These are phyloP conservation scores for Metschnikowia chrysomelidarum DNA, from an alignment of 805 yeast species.

Conservation along the genomic window DNA sequence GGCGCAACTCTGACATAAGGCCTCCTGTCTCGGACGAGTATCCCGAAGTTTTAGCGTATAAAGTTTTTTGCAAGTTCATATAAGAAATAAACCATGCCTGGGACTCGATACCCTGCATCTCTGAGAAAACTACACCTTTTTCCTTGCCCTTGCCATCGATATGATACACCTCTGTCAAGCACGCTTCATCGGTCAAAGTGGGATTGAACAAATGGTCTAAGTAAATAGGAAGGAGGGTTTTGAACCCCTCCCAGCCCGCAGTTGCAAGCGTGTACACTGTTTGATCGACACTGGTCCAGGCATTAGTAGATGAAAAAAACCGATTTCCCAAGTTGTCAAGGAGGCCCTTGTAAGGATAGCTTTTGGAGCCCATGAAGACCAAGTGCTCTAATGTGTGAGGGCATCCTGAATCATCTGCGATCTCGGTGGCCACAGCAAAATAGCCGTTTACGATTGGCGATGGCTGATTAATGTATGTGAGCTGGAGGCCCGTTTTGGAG, in stretches of 20 bases:
- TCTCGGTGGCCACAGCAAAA: constrained; percentile 94
- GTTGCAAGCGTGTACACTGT: constrained; percentile 89
- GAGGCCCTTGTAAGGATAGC: constrained; percentile 88
- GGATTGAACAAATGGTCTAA: constrained; percentile 85
- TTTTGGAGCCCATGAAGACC: constrained; percentile 89
- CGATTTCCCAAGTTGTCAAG: constrained; percentile 83
- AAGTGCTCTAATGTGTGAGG: constrained; percentile 96
- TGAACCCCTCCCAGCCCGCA: constrained; percentile 97
- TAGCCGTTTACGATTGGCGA: constrained; percentile 92
- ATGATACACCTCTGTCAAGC: constrained; percentile 92
- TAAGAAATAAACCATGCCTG: constrained; percentile 68
- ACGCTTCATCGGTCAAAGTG: constrained; percentile 84
- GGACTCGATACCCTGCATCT: constrained; percentile 91
- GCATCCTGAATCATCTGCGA: constrained; percentile 79
- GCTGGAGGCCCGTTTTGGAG: constrained; percentile 74
- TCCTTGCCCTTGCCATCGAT: constrained; percentile 88
- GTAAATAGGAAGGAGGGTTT: constrained; percentile 78
- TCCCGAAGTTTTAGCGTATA: constrained; percentile 64
- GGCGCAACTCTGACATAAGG: constrained; percentile 69
- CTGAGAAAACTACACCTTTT: constrained; percentile 95
- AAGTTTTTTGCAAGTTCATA: constrained; percentile 55
- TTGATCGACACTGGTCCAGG: constrained; percentile 96
- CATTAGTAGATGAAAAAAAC: constrained; percentile 84
- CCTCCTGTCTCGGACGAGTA: constrained; percentile 96
- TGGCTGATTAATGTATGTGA: constrained; percentile 72